These are phyloP conservation scores for Ophiostoma triangulosporum DNA, from an alignment of 2,329 filamentous ascomycete genomes.

Conservation along the genomic window DNA sequence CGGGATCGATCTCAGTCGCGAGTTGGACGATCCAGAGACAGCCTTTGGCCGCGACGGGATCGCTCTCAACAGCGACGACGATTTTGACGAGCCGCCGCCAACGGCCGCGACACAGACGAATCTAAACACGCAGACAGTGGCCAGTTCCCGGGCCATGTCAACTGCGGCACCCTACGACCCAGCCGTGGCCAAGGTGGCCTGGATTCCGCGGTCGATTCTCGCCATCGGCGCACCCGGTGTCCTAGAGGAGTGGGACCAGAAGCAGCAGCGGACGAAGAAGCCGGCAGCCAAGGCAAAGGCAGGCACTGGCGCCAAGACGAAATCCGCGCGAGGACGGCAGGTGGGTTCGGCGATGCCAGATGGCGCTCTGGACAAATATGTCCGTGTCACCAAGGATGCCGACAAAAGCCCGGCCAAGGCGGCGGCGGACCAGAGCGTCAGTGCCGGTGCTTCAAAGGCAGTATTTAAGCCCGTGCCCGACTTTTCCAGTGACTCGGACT, in stretches of 20 bases:
- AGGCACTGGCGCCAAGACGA: constrained; percentile 6
- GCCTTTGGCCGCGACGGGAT: constrained; percentile 37
- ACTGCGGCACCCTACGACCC: constrained; percentile 42
- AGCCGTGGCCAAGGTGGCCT: constrained; percentile 47
- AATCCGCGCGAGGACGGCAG: neutral
- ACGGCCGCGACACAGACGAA: constrained; percentile 1
- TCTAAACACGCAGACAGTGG: constrained; percentile 1
- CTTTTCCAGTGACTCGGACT: neutral
- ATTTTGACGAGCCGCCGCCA: constrained; percentile 28
- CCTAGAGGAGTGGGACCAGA: constrained; percentile 49
- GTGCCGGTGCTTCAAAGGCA: neutral
- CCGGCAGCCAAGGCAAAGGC: constrained; percentile 1
- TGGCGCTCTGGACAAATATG: constrained; percentile 25
- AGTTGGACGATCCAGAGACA: constrained; percentile 34
- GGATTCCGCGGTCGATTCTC: constrained; percentile 53
- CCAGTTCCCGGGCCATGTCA: constrained; percentile 19
- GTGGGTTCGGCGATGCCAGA: constrained; percentile 12
- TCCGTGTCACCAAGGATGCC: constrained; percentile 22
- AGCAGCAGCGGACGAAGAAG: constrained; percentile 14
- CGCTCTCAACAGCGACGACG: constrained; percentile 54
- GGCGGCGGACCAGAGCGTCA: neutral
- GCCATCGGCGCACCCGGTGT: constrained; percentile 51
- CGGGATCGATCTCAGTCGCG: constrained; percentile 58
- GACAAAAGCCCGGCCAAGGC: neutral
- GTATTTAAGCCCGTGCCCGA: neutral